Evolutionary conservation across 306 rosid genomes (phyloP).

Genomic region (Prunus persica): Prunus_persica_NCBIv2 NC_034009.1:37901001-37901500

Average conservation of each 20-base stretch:
- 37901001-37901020: conserved; percentile 49
- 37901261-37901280: neutral
- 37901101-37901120: conserved; percentile 20
- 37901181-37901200: neutral
- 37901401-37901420: conserved; percentile 13
- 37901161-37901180: neutral
- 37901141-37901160: conserved; percentile 18
- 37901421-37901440: conserved; percentile 16
- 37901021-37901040: conserved; percentile 48
- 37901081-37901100: conserved; percentile 44
- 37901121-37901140: conserved; percentile 43
- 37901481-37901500: neutral
- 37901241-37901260: neutral
- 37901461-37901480: conserved; percentile 11
- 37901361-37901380: neutral
- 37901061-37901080: conserved; percentile 37
- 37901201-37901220: neutral
- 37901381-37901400: conserved; percentile 5
- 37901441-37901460: conserved; percentile 12
- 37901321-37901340: conserved; percentile 1
- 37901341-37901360: conserved; percentile 3
- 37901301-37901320: neutral
- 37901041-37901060: conserved; percentile 48
- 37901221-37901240: neutral
- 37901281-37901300: neutral